Conservation (phyloP, 1,139 yeast species). For the Casaregolazyma suthepensis region DNA sequence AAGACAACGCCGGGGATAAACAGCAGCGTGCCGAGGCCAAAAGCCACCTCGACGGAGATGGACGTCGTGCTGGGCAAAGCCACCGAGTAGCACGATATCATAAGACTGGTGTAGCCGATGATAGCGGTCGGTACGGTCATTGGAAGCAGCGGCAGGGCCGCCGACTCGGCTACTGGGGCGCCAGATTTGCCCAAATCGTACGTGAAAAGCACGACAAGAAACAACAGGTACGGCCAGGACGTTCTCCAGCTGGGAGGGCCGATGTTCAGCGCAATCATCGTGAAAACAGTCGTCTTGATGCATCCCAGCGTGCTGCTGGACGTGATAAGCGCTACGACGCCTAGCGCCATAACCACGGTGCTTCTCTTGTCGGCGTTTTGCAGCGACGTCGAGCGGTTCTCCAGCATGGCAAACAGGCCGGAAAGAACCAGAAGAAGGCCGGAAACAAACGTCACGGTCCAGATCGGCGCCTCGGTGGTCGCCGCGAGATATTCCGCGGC, state of each 20-base stretch:
- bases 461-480: conserved; percentile 13
- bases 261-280: conserved; percentile 22
- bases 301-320: conserved; percentile 23
- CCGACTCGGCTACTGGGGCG: neutral
- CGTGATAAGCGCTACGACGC: conserved; percentile 20
- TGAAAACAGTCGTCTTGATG: conserved; percentile 20
- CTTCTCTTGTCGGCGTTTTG: conserved; percentile 7
- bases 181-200: conserved; percentile 17
- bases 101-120: conserved; percentile 18
- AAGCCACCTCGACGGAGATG: conserved; percentile 16
- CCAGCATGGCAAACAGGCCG: conserved; percentile 23
- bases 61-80: conserved; percentile 11
- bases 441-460: conserved; percentile 21
- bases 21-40: conserved; percentile 16
- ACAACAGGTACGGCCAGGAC: conserved; percentile 16
- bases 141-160: neutral
- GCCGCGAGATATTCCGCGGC: conserved; percentile 24
- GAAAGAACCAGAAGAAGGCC: conserved; percentile 24
- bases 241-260: conserved; percentile 9
- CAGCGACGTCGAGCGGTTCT: conserved; percentile 7
- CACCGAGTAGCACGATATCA: conserved; percentile 17
- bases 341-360: conserved; percentile 18
- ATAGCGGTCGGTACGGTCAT: conserved; percentile 8
- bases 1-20: conserved; percentile 15
- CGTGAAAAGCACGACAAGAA: conserved; percentile 13